These are phyloP conservation scores for Kregervanrija delftensis DNA, from an alignment of 805 yeast species.

Conservation along the genomic window DNA sequence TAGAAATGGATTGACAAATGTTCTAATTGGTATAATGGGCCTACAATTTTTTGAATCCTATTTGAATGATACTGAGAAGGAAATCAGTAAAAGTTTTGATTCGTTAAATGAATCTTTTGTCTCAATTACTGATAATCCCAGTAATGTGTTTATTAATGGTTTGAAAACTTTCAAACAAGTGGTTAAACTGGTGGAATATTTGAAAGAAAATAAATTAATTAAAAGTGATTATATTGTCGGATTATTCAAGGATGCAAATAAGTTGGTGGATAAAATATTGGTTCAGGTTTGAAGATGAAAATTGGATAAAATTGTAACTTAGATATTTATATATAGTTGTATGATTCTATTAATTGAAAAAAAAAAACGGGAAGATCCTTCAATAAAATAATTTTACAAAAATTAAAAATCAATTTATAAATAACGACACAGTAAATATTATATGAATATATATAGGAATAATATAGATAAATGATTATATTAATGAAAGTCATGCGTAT, in stretches of 20 bases:
- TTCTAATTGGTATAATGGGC: conserved; percentile 54
- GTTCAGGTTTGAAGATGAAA: too few relatives aligned
- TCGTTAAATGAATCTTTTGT: conserved; percentile 14
- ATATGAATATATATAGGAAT: neutral
- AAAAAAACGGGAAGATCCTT: too few relatives aligned
- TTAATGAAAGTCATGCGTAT: conserved; percentile 1
- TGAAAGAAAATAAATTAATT: conserved; percentile 15
- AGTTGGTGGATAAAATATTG: conserved; percentile 6
- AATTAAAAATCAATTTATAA: neutral
- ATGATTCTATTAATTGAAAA: neutral
- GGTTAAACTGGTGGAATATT: conserved; percentile 13
- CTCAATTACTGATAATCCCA: conserved; percentile 15
- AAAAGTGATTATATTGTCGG: conserved; percentile 5
- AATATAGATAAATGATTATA: neutral
- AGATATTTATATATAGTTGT: neutral
- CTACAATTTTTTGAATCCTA: conserved; percentile 43
- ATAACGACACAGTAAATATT: neutral
- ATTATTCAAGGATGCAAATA: conserved; percentile 10
- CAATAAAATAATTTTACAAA: too few relatives aligned
- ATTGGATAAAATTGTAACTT: too few relatives aligned
- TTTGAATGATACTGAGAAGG: conserved; percentile 11
- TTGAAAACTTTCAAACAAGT: conserved; percentile 21
- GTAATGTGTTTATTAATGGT: conserved; percentile 15
- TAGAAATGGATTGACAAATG: conserved; percentile 45
- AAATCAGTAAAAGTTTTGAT: conserved; percentile 7